Evolutionary conservation across 768 basidiomycete species (phyloP), one percentile per base, ranked within the genome.

Genomic region (Serendipita sp.): DNA sequence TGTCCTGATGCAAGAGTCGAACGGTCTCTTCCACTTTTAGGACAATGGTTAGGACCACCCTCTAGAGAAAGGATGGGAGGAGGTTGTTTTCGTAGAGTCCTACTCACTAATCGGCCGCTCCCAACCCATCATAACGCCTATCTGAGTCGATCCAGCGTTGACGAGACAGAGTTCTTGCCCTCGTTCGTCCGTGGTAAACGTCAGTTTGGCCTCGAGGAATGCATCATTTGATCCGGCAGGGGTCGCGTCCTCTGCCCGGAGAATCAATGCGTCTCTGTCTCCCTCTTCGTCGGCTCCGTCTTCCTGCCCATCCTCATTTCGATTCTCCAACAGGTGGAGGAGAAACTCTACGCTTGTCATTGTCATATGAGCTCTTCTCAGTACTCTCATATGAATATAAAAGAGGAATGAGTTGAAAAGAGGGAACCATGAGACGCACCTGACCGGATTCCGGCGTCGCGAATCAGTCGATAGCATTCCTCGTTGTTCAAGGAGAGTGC

Each of bases 111-210:
- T 90, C 5, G 75, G 80, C 51, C 76, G 75, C 73, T 99, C 96
- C 96, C 96, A 99, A 1, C 93, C 92, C 96, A 99, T 99, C 96
- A 99, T 99, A 3, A 99, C 95, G 11, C 92, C 92, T n/a, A 94
- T 82, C 66, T 92, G 87, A 68, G 86, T 86, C 4, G 74, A 83
- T 13, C 78, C 80, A 2, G 41, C 41, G 66, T 79, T 75, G 63
- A 91, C 71, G 62, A 89, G 74, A 67, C 93, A 96, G 24, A 96
- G 81, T 60, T 92, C 87, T 73, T 93, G 91, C 1, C 88, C 91
- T 41, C 80, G 73, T 37, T 79, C 76, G 71, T 95, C 92, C 38
- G 74, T 78, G 8, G 78, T 80, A 73, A 84, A 98, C 44, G 78
- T 77, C 45, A 98, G 75, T 63, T 76, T 79, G 1, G 89, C 87